These are phyloP conservation scores for Eremochloa ophiuroides DNA, from an alignment of 176 grass and related monocot species.

Conservation along the genomic window DNA sequence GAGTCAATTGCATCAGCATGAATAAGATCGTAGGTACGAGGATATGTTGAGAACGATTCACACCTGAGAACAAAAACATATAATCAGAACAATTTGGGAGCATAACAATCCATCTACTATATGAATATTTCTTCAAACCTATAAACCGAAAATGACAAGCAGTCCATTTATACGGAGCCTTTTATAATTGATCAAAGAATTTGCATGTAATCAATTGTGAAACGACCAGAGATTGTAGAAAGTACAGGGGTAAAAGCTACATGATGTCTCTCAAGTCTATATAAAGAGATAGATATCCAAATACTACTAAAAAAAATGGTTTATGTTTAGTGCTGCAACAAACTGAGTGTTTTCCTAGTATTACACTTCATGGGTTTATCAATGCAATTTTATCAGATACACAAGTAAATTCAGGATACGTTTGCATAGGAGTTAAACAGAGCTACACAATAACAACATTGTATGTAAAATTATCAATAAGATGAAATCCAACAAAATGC, in stretches of 20 bases:
- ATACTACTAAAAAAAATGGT: neutral
- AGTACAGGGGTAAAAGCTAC: neutral
- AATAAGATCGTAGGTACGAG: constrained; percentile 92
- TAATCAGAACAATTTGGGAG: neutral
- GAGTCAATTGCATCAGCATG: constrained; percentile 76
- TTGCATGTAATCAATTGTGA: neutral
- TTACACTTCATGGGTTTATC: neutral
- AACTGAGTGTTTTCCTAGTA: neutral
- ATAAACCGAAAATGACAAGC: neutral
- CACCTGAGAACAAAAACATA: constrained; percentile 60
- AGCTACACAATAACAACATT: neutral
- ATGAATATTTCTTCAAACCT: neutral
- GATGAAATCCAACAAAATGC: neutral
- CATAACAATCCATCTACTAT: constrained; percentile 4
- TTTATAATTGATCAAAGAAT: neutral
- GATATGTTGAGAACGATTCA: constrained; percentile 94
- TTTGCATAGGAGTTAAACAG: neutral
- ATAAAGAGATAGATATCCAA: constrained; percentile 1
- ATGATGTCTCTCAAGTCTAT: neutral
- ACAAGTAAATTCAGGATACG: neutral
- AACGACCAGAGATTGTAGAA: neutral
- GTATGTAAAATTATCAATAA: neutral
- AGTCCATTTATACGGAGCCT: neutral
- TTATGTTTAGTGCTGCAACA: neutral
- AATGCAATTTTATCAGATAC: neutral